Evolutionary conservation across 1,284 basidiomycete species (phyloP).

Genomic region (Austroboletus novae-zelandiae): DNA sequence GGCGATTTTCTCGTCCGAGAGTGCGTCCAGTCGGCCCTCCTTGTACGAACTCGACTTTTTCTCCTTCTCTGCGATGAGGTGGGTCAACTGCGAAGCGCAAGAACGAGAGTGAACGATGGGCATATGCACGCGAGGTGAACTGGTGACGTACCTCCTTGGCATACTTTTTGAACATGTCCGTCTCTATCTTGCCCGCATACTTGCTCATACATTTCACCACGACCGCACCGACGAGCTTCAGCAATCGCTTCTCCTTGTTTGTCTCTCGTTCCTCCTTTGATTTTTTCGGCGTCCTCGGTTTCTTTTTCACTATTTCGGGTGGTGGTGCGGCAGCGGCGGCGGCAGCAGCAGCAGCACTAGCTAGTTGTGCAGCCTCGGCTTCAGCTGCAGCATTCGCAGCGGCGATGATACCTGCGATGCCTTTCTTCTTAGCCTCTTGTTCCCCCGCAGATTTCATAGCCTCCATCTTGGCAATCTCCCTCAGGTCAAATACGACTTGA

Average conservation of each 20-base stretch:
- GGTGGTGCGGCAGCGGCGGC: conserved; percentile 2
- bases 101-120: conserved; percentile 1
- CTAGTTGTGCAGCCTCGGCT: conserved; percentile 38
- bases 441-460: background rate
- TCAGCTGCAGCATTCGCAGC: conserved; percentile 44
- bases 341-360: conserved; percentile 31
- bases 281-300: conserved; percentile 41
- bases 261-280: conserved; percentile 57
- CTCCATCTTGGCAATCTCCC: too few species aligned
- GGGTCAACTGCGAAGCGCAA: conserved; percentile 56
- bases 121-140: background rate
- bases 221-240: conserved; percentile 83
- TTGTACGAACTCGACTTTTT: conserved; percentile 83
- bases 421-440: conserved; percentile 13
- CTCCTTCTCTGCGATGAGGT: conserved; percentile 87
- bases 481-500: too few species aligned
- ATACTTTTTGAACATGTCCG: conserved; percentile 90
- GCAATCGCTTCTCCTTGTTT: conserved; percentile 78
- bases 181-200: conserved; percentile 77
- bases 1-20: conserved; percentile 81
- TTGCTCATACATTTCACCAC: conserved; percentile 94
- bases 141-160: conserved; percentile 80
- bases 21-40: conserved; percentile 64
- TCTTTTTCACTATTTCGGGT: conserved; percentile 31
- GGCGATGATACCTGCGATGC: conserved; percentile 48